phyloP scores from a whole-genome alignment of 116 monocot species.

The Phalaenopsis hybrid region DNA sequence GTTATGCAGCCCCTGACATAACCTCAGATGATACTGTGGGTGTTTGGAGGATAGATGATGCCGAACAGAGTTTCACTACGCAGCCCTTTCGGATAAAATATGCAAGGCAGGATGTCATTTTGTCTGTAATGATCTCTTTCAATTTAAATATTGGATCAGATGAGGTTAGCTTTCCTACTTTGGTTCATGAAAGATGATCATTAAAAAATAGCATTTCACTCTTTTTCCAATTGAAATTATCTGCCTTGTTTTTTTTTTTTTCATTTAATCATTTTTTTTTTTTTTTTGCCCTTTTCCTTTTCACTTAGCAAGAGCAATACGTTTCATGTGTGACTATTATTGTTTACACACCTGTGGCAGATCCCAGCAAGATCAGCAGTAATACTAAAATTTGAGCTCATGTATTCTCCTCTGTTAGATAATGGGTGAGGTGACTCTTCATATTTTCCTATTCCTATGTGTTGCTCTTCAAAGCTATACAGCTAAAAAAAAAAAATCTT shows the following conservation, averaged over 20 bases:
- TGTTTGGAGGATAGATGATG: conserved; percentile 88
- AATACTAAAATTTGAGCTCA: conserved; percentile 88
- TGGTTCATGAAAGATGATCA: background rate
- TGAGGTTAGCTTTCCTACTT: conserved; percentile 43
- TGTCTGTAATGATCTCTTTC: conserved; percentile 90
- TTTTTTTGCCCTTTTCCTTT: background rate
- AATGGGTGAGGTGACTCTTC: conserved; percentile 42
- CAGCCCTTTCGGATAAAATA: conserved; percentile 91
- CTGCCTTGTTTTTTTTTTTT: background rate
- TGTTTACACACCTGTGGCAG: conserved; percentile 30
- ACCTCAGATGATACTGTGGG: conserved; percentile 47
- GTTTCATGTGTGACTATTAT: conserved; percentile 1
- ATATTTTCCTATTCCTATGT: background rate
- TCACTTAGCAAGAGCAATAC: background rate
- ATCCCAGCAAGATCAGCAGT: conserved; percentile 64
- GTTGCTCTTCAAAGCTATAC: background rate
- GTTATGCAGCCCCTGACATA: conserved; percentile 75
- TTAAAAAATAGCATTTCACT: background rate
- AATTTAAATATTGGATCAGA: conserved; percentile 44
- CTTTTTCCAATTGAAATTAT: background rate
- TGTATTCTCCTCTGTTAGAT: conserved; percentile 66
- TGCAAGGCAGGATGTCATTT: conserved; percentile 86
- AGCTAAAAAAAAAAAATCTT: conserved; percentile 1
- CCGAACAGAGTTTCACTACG: conserved; percentile 86
- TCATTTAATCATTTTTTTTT: too few relatives aligned